phyloP scores from a whole-genome alignment of 768 basidiomycete genomes.

The Aureoboletus auriporus region DNA sequence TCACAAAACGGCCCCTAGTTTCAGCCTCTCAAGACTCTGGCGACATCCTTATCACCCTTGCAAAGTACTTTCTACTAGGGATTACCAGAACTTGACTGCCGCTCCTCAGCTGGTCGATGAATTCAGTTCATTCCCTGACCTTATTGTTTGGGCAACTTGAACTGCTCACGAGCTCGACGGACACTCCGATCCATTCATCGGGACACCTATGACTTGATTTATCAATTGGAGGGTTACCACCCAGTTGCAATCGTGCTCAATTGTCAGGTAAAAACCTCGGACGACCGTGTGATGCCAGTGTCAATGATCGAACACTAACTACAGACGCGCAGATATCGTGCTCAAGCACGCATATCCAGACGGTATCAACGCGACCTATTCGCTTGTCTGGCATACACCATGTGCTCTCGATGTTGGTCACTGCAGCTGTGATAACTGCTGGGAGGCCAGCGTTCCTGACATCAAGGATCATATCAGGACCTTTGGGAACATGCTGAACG shows the following conservation, averaged over 20 bases:
- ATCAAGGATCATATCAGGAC: conserved; percentile 63
- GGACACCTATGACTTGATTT: conserved; percentile 43
- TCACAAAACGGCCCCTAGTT: no score
- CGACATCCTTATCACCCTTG: no score
- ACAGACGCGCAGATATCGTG: conserved; percentile 63
- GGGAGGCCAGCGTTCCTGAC: conserved; percentile 60
- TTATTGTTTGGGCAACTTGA: conserved; percentile 69
- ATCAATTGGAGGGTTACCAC: conserved; percentile 52
- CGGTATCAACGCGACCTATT: conserved; percentile 60
- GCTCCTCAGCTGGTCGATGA: conserved; percentile 62
- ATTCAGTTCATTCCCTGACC: conserved; percentile 61
- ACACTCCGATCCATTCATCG: conserved; percentile 50
- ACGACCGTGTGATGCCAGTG: rapidly evolving
- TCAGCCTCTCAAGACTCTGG: no score
- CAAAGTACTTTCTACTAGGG: conserved; percentile 31
- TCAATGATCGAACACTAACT: background rate
- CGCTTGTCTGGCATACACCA: conserved; percentile 52
- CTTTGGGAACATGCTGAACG: conserved; percentile 52
- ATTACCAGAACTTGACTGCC: conserved; percentile 57
- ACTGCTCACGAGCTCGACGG: conserved; percentile 75
- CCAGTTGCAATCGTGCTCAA: conserved; percentile 54
- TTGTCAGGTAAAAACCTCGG: conserved; percentile 30
- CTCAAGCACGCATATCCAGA: conserved; percentile 43
- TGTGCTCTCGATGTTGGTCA: conserved; percentile 66
- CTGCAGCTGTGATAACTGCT: conserved; percentile 73